phyloP scores from a whole-genome alignment of 768 basidiomycete species.

The Amanita molliuscula region DNA sequence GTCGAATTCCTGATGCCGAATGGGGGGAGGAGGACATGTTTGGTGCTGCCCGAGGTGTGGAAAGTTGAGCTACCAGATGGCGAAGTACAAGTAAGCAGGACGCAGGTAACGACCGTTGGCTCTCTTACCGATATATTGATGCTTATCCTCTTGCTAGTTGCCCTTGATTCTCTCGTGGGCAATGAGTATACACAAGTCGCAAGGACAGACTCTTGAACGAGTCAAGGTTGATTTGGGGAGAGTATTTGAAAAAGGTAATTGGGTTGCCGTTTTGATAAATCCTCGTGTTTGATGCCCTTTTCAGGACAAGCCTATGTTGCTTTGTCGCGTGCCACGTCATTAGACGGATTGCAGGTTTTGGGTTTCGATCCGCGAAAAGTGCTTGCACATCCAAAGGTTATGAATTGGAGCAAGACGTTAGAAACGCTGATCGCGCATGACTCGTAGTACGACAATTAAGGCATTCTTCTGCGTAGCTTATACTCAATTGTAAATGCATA shows the following conservation, averaged over 20 bases:
- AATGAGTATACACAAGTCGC: conserved; percentile 97
- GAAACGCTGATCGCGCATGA: conserved; percentile 2
- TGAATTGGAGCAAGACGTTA: conserved; percentile 62
- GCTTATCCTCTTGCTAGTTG: conserved; percentile 35
- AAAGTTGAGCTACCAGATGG: conserved; percentile 85
- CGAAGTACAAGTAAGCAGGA: conserved; percentile 69
- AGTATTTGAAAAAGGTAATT: conserved; percentile 82
- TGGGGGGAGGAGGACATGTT: conserved; percentile 37
- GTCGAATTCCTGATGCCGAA: conserved; percentile 69
- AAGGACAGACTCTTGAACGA: conserved; percentile 91
- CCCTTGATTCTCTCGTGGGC: conserved; percentile 93
- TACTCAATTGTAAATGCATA: too few relatives aligned
- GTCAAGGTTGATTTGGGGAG: conserved; percentile 90
- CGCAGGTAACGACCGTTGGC: conserved; percentile 44
- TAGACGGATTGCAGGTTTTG: conserved; percentile 79
- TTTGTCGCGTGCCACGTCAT: conserved; percentile 77
- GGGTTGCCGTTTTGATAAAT: neutral
- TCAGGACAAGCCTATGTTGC: conserved; percentile 88
- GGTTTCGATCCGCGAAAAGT: conserved; percentile 73
- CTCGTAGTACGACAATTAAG: neutral
- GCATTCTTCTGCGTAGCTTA: neutral
- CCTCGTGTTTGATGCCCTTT: neutral
- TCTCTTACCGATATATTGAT: conserved; percentile 8
- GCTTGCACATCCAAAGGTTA: conserved; percentile 61
- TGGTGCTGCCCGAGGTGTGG: conserved; percentile 68